Evolutionary conservation across 2,329 filamentous ascomycete species (phyloP).

Genomic region (Penicillium sp.): DNA sequence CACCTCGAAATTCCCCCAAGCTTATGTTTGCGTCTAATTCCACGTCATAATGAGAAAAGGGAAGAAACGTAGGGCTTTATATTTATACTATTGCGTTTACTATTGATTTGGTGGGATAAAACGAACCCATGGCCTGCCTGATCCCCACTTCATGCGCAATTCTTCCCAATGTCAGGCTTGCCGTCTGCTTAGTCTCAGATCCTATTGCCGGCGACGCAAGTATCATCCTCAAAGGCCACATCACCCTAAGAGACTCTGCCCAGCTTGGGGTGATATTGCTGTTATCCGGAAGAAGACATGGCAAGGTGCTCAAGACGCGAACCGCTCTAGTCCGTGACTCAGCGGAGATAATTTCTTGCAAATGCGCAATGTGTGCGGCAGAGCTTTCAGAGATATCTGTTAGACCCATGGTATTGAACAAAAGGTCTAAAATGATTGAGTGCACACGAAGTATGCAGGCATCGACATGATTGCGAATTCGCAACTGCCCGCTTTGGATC

Average conservation of each 20-base stretch:
- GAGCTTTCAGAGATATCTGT: not conserved
- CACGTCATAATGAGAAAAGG: no score
- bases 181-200: not conserved
- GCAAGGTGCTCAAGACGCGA: not conserved
- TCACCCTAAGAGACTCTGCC: not conserved
- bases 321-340: not conserved
- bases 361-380: not conserved
- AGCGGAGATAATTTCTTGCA: not conserved
- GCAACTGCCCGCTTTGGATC: not conserved
- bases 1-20: no score
- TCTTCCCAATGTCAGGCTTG: not conserved
- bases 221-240: constrained; percentile 1
- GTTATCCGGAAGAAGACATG: not conserved
- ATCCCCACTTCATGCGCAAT: not conserved
- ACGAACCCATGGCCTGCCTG: not conserved
- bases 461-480: not conserved
- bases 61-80: no score
- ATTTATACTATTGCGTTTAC: no score
- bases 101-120: not conserved
- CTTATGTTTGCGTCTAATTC: no score
- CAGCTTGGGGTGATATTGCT: not conserved
- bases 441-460: not conserved
- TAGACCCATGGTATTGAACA: not conserved
- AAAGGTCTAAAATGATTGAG: not conserved
- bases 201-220: not conserved